Base-by-base conservation (phyloP, 148 eudicot species). In the Diospyros lotus region DNA sequence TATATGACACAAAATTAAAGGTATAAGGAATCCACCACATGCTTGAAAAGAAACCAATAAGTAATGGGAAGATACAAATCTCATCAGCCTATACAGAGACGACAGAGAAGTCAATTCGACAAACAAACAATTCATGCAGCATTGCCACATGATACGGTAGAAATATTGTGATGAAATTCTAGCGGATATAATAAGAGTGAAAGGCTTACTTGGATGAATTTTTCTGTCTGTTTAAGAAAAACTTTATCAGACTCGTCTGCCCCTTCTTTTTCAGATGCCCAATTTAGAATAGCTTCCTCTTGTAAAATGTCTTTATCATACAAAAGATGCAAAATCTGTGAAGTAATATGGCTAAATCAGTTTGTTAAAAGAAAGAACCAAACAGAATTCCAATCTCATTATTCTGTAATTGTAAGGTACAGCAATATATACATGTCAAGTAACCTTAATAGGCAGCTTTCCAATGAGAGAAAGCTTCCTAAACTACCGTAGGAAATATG, bases 221-320 rank as follows among this genome's bases (percentile, higher is more conserved):
- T 72, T 79, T 90, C 92, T 3, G 96, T 87, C 77, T 94, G 92
- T 76, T 84, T 90, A 59, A 92, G 71, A 67, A 92, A 90, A 78
- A 92, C 72, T 76, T 76, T 87, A 82, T 94, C 97, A 7, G 85
- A 80, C 75, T 94, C 98, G 58, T 92, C 98, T 13, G 98, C 98
- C 65, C 79, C 93, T 68, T 81, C 90, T 84, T 94, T 94, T 79
- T 94, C 98, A 3, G 89, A 50, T 66, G 92, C 97, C 98, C 98
- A 94, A 48, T 78, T 70, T 9, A 92, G 89, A 80, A 94, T 85
- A 58, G 97, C 93, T 9, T 94, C 93, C 80, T 94, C 98, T 87
- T 86, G 90, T 78, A 92, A 76, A 62, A 94, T 73, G 39, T 94
- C 98, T 75, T 79, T 74, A 5, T 86, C 84, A 52, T 94, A 94